These are phyloP conservation scores for Nothophaeocryptopus gaeumannii DNA, from an alignment of 2,329 filamentous ascomycete species.

Conservation along the genomic window DNA sequence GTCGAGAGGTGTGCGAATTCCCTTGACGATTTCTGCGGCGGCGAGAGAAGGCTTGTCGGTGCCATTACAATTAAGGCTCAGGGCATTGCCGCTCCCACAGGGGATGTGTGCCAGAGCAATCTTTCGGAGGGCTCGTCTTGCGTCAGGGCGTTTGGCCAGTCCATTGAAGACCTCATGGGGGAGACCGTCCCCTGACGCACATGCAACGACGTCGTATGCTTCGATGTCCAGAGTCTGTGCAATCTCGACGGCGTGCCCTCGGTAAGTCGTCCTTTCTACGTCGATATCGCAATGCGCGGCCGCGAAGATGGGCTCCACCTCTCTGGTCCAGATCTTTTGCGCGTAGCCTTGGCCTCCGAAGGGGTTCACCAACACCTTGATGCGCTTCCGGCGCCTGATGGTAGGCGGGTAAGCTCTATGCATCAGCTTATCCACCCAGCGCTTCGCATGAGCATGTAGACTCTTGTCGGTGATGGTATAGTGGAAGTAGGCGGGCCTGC, in stretches of 20 bases:
- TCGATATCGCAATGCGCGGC: conserved; percentile 77
- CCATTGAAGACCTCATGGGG: conserved; percentile 96
- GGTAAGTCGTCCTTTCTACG: conserved; percentile 66
- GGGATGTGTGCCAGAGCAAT: conserved; percentile 84
- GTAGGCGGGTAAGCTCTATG: conserved; percentile 67
- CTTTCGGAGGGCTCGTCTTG: conserved; percentile 67
- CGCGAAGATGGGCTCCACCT: conserved; percentile 77
- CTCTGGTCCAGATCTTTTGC: conserved; percentile 66
- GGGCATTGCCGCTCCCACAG: conserved; percentile 89
- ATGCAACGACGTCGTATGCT: conserved; percentile 78
- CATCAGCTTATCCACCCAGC: conserved; percentile 66
- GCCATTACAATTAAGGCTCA: conserved; percentile 86
- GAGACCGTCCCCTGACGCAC: conserved; percentile 88
- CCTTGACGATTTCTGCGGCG: conserved; percentile 82
- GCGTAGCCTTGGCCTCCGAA: conserved; percentile 81
- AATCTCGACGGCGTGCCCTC: conserved; percentile 76
- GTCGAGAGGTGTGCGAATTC: conserved; percentile 77
- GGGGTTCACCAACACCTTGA: conserved; percentile 89
- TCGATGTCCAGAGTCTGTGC: conserved; percentile 72
- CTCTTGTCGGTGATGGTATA: conserved; percentile 57
- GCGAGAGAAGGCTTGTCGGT: conserved; percentile 72
- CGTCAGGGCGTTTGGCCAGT: conserved; percentile 72
- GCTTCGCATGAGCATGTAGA: conserved; percentile 48
- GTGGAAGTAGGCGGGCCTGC: conserved; percentile 60
- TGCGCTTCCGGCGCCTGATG: conserved; percentile 64